These are phyloP conservation scores for Sphagnum fallax DNA, from an alignment of 228 moss, liverwort and hornwort genomes.

Conservation along the genomic window DNA sequence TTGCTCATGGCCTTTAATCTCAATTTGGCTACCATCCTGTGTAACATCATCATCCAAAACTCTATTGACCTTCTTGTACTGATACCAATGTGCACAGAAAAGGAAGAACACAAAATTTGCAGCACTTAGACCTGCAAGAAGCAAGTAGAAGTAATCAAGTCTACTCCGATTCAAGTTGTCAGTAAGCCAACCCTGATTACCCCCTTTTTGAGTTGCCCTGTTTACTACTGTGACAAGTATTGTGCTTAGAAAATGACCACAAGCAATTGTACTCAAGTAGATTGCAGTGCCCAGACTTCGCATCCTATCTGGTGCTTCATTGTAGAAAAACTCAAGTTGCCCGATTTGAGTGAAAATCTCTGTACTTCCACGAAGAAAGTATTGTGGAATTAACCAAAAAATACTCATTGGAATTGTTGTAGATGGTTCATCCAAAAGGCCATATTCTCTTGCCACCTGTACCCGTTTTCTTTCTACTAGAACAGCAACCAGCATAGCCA, in stretches of 20 bases:
- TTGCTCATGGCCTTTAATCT: too few species aligned
- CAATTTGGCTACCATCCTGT: too few species aligned
- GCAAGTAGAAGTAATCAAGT: constrained; percentile 60
- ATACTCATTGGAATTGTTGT: constrained; percentile 57
- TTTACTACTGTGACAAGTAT: constrained; percentile 40
- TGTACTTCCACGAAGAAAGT: constrained; percentile 61
- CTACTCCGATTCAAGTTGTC: constrained; percentile 65
- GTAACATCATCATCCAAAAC: too few species aligned
- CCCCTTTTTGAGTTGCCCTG: constrained; percentile 23
- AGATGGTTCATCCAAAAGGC: constrained; percentile 50
- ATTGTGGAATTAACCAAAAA: constrained; percentile 74
- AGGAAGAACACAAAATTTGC: constrained; percentile 55
- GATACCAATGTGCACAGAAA: constrained; percentile 52
- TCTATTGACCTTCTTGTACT: constrained; percentile 45
- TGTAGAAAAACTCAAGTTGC: constrained; percentile 75
- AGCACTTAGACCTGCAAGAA: constrained; percentile 50
- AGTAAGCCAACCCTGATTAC: constrained; percentile 45
- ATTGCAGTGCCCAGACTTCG: constrained; percentile 71
- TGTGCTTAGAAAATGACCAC: constrained; percentile 61
- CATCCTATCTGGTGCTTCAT: constrained; percentile 66
- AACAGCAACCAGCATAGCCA: constrained; percentile 57
- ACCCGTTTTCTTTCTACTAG: constrained; percentile 50
- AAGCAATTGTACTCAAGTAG: constrained; percentile 63
- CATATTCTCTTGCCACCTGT: constrained; percentile 39
- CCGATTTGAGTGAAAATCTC: constrained; percentile 73